Evolutionary conservation across 1,284 basidiomycete species (phyloP).

Genomic region (Papiliotrema nemorosa): DNA sequence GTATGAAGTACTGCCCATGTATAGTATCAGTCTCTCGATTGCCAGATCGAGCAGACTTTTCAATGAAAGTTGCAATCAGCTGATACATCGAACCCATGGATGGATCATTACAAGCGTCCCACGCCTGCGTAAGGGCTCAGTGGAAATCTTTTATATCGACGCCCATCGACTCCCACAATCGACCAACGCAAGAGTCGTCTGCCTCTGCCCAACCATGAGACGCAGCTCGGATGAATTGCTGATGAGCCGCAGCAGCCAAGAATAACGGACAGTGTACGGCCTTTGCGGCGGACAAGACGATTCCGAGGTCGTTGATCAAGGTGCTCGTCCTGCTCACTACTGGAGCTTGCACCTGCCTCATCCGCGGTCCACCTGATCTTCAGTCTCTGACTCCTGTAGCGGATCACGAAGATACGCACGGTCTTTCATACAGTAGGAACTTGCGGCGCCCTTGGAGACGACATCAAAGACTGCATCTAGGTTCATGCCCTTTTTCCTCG

Average conservation of each 20-base stretch:
- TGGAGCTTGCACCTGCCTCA: slow-evolving; percentile 21
- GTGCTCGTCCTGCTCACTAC: slow-evolving; percentile 27
- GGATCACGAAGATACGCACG: slow-evolving; percentile 19
- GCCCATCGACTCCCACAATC: slow-evolving; percentile 30
- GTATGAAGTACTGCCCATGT: not conserved
- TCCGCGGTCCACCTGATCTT: slow-evolving; percentile 28
- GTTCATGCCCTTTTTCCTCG: slow-evolving; percentile 43
- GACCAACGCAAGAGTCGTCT: slow-evolving; percentile 31
- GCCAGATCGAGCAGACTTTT: not conserved
- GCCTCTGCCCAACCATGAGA: slow-evolving; percentile 25
- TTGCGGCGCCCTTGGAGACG: slow-evolving; percentile 37
- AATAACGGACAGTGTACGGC: slow-evolving; percentile 31
- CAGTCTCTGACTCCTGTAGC: not conserved
- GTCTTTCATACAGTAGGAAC: slow-evolving; percentile 40
- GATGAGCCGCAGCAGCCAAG: slow-evolving; percentile 32
- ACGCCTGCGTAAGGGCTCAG: not conserved
- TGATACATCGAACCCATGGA: not conserved
- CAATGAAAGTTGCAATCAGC: too few species aligned
- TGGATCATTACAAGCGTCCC: too few species aligned
- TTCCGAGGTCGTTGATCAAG: slow-evolving; percentile 33
- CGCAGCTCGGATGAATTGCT: slow-evolving; percentile 26
- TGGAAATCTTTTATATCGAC: slow-evolving; percentile 2
- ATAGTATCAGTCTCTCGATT: not conserved
- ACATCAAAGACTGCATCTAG: slow-evolving; percentile 37
- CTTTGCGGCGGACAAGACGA: slow-evolving; percentile 35